A percentile compares a stretch with the other conserved stretches of the same genome.
These are phyloP conservation scores for Hypocreales sp. DNA, from an alignment of 2,329 filamentous ascomycete genomes.

Conservation along the genomic window DNA sequence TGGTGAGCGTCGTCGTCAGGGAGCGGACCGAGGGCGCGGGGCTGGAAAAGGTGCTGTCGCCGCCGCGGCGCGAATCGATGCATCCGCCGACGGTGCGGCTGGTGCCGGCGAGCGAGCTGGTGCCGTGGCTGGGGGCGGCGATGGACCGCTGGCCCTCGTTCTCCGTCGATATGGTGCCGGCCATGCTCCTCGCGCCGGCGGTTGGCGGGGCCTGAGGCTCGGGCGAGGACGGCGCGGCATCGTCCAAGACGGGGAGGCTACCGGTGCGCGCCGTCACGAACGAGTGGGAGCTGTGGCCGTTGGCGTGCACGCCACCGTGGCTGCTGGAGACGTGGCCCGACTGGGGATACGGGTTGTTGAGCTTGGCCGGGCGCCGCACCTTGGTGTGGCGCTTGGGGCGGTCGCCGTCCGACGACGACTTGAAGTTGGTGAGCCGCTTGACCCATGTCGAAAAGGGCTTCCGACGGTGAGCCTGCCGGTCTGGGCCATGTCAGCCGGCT, in stretches of 20 bases:
- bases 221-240: constrained; percentile 44
- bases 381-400: constrained; percentile 24
- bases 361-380: constrained; percentile 42
- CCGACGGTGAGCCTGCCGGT: constrained; percentile 52
- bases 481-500: constrained; percentile 28
- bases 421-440: constrained; percentile 83
- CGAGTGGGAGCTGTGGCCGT: constrained; percentile 27
- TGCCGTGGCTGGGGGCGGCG: constrained; percentile 57
- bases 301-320: constrained; percentile 8
- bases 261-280: constrained; percentile 40
- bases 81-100: constrained; percentile 53
- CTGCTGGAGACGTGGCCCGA: constrained; percentile 42
- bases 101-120: constrained; percentile 55
- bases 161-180: constrained; percentile 73
- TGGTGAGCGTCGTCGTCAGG: constrained; percentile 70
- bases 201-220: constrained; percentile 42
- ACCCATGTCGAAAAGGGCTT: constrained; percentile 88
- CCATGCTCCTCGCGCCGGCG: constrained; percentile 55
- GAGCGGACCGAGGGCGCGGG: constrained; percentile 69
- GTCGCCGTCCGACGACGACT: constrained; percentile 49
- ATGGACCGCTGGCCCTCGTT: constrained; percentile 62
- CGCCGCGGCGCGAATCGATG: constrained; percentile 53
- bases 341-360: constrained; percentile 86
- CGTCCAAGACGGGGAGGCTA: constrained; percentile 37
- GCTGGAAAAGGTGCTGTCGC: constrained; percentile 65